Evolutionary conservation across 352 stramenopile genomes (phyloP).

Genomic region (Thalassiosira mediterranea): DNA sequence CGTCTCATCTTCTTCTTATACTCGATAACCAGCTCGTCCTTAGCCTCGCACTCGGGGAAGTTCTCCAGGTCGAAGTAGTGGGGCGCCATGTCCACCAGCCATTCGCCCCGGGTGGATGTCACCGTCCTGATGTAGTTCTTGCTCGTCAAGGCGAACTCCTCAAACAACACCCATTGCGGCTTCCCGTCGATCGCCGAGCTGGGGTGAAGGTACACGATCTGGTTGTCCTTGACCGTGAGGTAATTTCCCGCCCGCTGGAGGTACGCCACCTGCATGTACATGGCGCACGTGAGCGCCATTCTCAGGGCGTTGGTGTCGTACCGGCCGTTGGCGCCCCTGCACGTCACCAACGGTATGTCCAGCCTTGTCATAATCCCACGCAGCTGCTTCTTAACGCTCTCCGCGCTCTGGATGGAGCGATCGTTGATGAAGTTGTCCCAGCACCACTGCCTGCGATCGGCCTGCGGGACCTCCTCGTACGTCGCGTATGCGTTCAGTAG

Average conservation of each 20-base stretch:
- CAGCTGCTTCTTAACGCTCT: conserved; percentile 90
- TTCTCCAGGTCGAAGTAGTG: conserved; percentile 98
- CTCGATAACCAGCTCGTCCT: conserved; percentile 92
- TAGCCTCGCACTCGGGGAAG: conserved; percentile 95
- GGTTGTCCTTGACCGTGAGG: conserved; percentile 99
- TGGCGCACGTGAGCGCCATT: conserved; percentile 90
- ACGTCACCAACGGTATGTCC: conserved; percentile 78
- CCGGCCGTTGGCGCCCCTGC: conserved; percentile 60
- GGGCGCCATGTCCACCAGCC: conserved; percentile 90
- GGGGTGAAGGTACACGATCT: conserved; percentile 96
- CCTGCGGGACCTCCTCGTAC: conserved; percentile 94
- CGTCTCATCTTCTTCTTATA: conserved; percentile 68
- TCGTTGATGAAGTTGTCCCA: conserved; percentile 96
- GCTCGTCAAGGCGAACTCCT: conserved; percentile 98
- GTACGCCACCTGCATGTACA: conserved; percentile 98
- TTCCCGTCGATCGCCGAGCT: conserved; percentile 97
- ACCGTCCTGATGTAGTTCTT: conserved; percentile 99
- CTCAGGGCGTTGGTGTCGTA: conserved; percentile 75
- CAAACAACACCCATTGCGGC: conserved; percentile 99
- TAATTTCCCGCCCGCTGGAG: conserved; percentile 91
- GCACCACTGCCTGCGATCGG: conserved; percentile 92
- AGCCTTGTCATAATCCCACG: conserved; percentile 98
- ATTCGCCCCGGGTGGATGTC: conserved; percentile 92
- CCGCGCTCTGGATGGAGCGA: conserved; percentile 93
- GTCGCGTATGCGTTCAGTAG: conserved; percentile 95